Conservation (phyloP, 768 basidiomycete genomes). For the Auriscalpium orientale region DNA sequence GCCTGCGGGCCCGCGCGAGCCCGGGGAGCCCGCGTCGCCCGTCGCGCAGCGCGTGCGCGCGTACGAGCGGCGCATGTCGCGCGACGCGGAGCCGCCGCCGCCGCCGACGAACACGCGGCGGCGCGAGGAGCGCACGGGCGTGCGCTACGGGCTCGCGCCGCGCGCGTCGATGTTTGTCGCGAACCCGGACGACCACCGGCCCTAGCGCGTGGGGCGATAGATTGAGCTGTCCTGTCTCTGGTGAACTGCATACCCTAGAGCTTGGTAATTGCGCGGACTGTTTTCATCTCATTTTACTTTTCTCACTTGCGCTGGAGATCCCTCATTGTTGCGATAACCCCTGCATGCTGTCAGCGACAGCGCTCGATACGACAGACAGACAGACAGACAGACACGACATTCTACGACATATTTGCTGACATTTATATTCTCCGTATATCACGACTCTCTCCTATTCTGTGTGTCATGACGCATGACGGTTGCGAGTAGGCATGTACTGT, state of each 20-base stretch:
- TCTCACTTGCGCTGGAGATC: background rate
- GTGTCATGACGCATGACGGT: too few relatives aligned
- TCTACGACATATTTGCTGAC: too few relatives aligned
- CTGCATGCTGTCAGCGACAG: too few relatives aligned
- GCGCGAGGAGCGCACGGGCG: constrained; percentile 30
- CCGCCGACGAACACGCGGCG: constrained; percentile 38
- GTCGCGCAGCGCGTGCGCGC: constrained; percentile 49
- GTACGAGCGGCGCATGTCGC: constrained; percentile 54
- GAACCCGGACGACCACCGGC: constrained; percentile 46
- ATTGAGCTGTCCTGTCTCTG: too few relatives aligned
- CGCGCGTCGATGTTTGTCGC: constrained; percentile 61
- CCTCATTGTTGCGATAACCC: too few relatives aligned
- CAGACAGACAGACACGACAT: too few relatives aligned
- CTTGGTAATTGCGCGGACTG: background rate
- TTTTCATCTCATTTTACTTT: background rate
- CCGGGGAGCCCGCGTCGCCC: background rate
- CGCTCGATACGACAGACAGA: too few relatives aligned
- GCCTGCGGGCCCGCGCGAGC: constrained; percentile 1
- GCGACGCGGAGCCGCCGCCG: constrained; percentile 28
- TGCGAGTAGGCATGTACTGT: too few relatives aligned
- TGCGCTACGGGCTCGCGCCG: constrained; percentile 62
- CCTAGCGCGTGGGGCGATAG: constrained; percentile 15
- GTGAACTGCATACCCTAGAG: background rate
- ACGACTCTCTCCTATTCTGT: too few relatives aligned
- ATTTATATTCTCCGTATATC: too few relatives aligned